Conservation (phyloP, 202 grass and related monocot genomes). For the Schoenoplectus tabernaemontani region DNA sequence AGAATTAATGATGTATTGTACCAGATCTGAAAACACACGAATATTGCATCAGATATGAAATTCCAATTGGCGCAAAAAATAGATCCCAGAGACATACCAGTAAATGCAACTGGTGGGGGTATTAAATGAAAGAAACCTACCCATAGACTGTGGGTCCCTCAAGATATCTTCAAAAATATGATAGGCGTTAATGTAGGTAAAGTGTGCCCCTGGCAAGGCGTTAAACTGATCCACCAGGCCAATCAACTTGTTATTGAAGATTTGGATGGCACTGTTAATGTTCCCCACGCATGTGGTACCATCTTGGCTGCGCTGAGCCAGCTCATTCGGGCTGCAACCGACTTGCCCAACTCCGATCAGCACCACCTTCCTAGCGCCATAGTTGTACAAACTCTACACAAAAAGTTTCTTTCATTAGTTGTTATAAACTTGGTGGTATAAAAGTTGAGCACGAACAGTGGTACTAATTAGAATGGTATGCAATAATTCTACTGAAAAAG, state of each 20-base stretch:
- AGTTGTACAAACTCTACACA: slow-evolving; percentile 46
- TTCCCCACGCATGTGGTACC: slow-evolving; percentile 47
- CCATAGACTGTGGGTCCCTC: slow-evolving; percentile 36
- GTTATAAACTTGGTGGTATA: neutral
- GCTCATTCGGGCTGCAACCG: slow-evolving; percentile 88
- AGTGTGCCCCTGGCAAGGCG: slow-evolving; percentile 57
- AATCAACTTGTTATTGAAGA: slow-evolving; percentile 62
- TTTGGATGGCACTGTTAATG: slow-evolving; percentile 65
- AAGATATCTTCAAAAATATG: slow-evolving; percentile 72
- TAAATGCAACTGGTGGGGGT: neutral
- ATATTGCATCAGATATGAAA: neutral
- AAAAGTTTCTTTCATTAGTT: neutral
- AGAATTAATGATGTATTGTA: too few relatives aligned
- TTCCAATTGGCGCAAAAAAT: neutral
- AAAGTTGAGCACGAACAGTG: neutral
- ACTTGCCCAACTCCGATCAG: slow-evolving; percentile 72
- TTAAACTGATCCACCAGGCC: slow-evolving; percentile 61
- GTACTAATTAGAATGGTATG: too few relatives aligned
- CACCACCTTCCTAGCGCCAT: slow-evolving; percentile 69
- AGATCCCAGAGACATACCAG: neutral
- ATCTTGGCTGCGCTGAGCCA: slow-evolving; percentile 54
- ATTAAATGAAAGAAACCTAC: slow-evolving; percentile 11
- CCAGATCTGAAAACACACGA: neutral
- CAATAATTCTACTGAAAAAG: too few relatives aligned
- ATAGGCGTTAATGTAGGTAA: slow-evolving; percentile 86